Evolutionary conservation across 495 filamentous ascomycete species (phyloP).

Genomic region (Tuber indicum): DNA sequence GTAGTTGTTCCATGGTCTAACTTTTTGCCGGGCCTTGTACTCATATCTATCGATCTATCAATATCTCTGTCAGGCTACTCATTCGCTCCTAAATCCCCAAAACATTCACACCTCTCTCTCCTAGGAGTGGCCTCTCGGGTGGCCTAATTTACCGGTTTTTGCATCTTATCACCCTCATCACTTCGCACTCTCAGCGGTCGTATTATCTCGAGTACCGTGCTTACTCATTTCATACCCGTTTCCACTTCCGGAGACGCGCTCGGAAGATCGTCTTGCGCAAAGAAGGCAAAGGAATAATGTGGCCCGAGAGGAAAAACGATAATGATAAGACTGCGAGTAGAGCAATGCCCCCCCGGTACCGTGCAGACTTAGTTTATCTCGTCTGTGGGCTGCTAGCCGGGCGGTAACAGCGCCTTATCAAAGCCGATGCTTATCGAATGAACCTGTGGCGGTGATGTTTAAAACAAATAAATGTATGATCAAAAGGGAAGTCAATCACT

Average conservation of each 20-base stretch:
- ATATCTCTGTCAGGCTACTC: background rate
- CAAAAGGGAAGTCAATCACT: background rate
- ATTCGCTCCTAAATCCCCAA: background rate
- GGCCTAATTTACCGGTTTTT: background rate
- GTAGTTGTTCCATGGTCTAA: no score
- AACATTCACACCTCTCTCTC: background rate
- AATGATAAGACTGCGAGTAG: background rate
- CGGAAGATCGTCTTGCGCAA: background rate
- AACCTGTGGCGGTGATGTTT: background rate
- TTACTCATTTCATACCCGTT: background rate
- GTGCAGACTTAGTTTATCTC: background rate
- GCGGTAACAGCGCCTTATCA: background rate
- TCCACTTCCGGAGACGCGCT: background rate
- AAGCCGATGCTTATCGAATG: background rate
- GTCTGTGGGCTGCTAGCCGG: background rate
- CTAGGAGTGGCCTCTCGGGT: background rate
- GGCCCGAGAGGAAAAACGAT: background rate
- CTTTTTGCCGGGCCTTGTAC: no score
- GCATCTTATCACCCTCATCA: background rate
- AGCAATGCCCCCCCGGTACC: background rate
- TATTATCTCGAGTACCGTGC: background rate
- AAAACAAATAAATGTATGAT: background rate
- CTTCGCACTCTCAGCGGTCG: no score
- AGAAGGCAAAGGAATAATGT: background rate
- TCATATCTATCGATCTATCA: background rate